phyloP scores from a whole-genome alignment of 768 basidiomycete genomes.

The Boletus sensibilis region DNA sequence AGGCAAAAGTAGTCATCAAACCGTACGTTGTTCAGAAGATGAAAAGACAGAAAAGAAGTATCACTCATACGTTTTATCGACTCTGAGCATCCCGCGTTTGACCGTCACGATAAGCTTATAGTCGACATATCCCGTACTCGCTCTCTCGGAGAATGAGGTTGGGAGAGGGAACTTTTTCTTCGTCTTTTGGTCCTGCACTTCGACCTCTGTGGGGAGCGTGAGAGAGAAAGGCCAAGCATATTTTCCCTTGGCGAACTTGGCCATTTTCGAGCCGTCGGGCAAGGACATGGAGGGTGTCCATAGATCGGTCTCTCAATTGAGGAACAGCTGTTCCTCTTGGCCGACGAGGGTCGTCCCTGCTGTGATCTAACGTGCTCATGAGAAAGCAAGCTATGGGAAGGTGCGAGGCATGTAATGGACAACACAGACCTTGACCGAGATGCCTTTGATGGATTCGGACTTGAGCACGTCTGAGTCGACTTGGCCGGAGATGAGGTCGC shows the following conservation, averaged over 20 bases:
- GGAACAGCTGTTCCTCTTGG: constrained; percentile 51
- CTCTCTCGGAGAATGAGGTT: constrained; percentile 54
- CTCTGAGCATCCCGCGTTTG: constrained; percentile 46
- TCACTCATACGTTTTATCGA: constrained; percentile 46
- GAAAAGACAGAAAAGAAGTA: background rate
- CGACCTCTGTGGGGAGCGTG: constrained; percentile 43
- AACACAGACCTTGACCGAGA: constrained; percentile 45
- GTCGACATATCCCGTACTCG: constrained; percentile 55
- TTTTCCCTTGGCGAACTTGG: constrained; percentile 44
- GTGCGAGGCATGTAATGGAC: background rate
- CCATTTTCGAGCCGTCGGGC: constrained; percentile 22
- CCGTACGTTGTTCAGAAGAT: constrained; percentile 18
- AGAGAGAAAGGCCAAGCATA: constrained; percentile 50
- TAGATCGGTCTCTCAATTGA: constrained; percentile 41
- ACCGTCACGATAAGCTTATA: constrained; percentile 53
- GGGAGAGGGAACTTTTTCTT: constrained; percentile 43
- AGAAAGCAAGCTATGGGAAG: background rate
- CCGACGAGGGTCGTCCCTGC: constrained; percentile 53
- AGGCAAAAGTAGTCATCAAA: constrained; percentile 34
- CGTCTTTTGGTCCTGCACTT: constrained; percentile 38
- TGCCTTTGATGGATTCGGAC: constrained; percentile 47
- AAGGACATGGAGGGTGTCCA: constrained; percentile 38
- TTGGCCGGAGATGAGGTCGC: constrained; percentile 48
- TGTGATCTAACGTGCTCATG: constrained; percentile 30
- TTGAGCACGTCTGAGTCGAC: constrained; percentile 53